phyloP scores from a whole-genome alignment of 2,329 filamentous ascomycete genomes.

The Fusarium duplospermum region DNA sequence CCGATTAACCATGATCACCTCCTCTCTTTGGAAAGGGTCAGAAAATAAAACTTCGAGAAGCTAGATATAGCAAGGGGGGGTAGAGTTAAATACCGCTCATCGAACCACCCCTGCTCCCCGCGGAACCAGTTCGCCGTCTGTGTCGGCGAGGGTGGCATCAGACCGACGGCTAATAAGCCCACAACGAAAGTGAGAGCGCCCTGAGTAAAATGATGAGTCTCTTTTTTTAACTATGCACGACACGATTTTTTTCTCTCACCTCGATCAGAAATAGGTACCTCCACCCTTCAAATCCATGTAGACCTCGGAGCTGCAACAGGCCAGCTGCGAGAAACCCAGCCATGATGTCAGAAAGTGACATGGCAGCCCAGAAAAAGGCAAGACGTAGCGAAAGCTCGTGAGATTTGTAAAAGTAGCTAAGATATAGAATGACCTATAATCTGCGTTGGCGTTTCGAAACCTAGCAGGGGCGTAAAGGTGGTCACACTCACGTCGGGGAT shows the following conservation, averaged over 20 bases:
- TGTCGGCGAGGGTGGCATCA: constrained; percentile 41
- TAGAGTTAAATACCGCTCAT: constrained; percentile 26
- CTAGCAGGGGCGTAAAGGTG: not conserved
- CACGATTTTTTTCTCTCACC: constrained; percentile 16
- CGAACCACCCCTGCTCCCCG: constrained; percentile 52
- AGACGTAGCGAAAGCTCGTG: constrained; percentile 68
- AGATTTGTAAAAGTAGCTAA: constrained; percentile 75
- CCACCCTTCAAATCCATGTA: constrained; percentile 66
- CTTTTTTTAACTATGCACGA: not conserved
- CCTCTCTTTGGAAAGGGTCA: constrained; percentile 49
- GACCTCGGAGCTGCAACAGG: constrained; percentile 64
- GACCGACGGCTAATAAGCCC: constrained; percentile 30
- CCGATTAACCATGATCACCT: constrained; percentile 68
- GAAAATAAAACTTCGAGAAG: not conserved
- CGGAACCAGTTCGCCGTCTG: constrained; percentile 58
- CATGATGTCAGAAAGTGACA: constrained; percentile 30
- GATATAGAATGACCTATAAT: constrained; percentile 64
- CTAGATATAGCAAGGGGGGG: not conserved
- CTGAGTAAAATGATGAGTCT: constrained; percentile 11
- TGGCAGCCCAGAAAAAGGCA: constrained; percentile 73
- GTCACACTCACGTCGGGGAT: constrained; percentile 28
- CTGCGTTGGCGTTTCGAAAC: not conserved
- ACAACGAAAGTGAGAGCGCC: constrained; percentile 46
- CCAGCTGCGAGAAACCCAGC: constrained; percentile 54
- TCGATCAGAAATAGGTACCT: constrained; percentile 64